These are phyloP conservation scores for Hypholoma fasciculare DNA, from an alignment of 768 basidiomycete genomes.

Conservation along the genomic window DNA sequence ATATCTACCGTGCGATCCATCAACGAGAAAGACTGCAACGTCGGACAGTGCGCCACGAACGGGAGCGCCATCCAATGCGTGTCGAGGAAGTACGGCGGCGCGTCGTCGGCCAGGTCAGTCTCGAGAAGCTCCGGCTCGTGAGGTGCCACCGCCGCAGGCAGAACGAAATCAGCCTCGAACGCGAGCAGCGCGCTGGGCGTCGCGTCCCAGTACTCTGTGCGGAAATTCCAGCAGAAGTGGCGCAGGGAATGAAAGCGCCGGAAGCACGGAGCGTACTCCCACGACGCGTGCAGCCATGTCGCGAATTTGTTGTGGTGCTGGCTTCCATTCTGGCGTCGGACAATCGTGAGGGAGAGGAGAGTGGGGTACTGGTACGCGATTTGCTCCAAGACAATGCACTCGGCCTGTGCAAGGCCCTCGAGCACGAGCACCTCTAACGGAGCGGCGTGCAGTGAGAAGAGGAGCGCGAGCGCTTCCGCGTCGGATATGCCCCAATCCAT, in stretches of 20 bases:
- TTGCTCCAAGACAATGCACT: conserved; percentile 14
- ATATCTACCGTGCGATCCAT: conserved; percentile 24
- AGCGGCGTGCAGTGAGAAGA: conserved; percentile 13
- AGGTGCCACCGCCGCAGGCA: background rate
- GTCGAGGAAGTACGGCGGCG: conserved; percentile 21
- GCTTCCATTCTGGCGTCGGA: conserved; percentile 22
- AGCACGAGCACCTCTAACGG: conserved; percentile 24
- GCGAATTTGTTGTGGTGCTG: conserved; percentile 21
- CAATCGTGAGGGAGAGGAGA: conserved; percentile 24
- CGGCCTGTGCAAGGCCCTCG: conserved; percentile 23
- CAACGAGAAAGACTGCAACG: conserved; percentile 20
- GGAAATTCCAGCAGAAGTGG: conserved; percentile 30
- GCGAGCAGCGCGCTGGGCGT: conserved; percentile 18
- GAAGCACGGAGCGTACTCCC: conserved; percentile 25
- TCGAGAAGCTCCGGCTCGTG: background rate
- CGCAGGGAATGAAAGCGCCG: conserved; percentile 13
- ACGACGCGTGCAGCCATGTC: conserved; percentile 23
- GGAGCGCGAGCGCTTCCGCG: conserved; percentile 10
- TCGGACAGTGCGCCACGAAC: conserved; percentile 21
- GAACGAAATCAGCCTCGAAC: conserved; percentile 19
- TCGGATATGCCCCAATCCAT: conserved; percentile 23
- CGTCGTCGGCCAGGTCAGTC: conserved; percentile 13
- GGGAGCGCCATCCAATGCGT: conserved; percentile 24
- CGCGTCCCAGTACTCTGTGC: conserved; percentile 23
- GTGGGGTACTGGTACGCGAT: conserved; percentile 19